Base-by-base conservation (phyloP, 768 basidiomycete species). In the Coprinopsis marcescibilis region DNA sequence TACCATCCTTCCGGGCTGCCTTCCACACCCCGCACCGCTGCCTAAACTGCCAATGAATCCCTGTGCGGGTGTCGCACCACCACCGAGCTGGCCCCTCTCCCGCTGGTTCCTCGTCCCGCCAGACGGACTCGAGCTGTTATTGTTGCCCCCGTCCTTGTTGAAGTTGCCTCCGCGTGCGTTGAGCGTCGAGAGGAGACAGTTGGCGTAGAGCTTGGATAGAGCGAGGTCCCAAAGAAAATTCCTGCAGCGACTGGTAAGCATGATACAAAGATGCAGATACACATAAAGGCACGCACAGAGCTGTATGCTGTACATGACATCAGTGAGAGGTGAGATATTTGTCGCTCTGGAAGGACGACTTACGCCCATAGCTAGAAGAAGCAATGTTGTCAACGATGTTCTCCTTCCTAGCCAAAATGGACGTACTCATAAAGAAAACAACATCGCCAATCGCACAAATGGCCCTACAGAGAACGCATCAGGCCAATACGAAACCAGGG, bases 141-240 rank as follows among this genome's bases (percentile, higher is more conserved):
- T 29, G 13, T 4, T 23, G 19, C 41, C 41, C 32, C 50, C 58
- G 40, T 50, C 50, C 4, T 58, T 57, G 26, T 67, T 66, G 14
- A 71, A 41, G 4, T 57, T 34, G 7, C 65, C 60, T 6, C 74
- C n/a, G n/a, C n/a, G 67, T 21, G 74, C 69, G 42, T 77, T 76
- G 20, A 77, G 63, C 3, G 74, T 72, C 3, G 73, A 75, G 29
- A 77, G 54, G 4, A 75, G 60, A 43, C 72, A 73, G 45, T 76
- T 77, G 15, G 71, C 47, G 53, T 77, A 77, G 6, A 77, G 62
- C 44, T 75, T 76, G 1, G 71, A 65, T 12, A 77, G 59, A 10
- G 72, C 62, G 17, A 77, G 59, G 50, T 75, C 74, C 69, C 70
- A 77, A 7, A 75, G 48, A 53, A 77, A 77, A 53, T 75, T 76